Conservation (phyloP, 495 filamentous ascomycete genomes). For the Penicillium angulare region DNA sequence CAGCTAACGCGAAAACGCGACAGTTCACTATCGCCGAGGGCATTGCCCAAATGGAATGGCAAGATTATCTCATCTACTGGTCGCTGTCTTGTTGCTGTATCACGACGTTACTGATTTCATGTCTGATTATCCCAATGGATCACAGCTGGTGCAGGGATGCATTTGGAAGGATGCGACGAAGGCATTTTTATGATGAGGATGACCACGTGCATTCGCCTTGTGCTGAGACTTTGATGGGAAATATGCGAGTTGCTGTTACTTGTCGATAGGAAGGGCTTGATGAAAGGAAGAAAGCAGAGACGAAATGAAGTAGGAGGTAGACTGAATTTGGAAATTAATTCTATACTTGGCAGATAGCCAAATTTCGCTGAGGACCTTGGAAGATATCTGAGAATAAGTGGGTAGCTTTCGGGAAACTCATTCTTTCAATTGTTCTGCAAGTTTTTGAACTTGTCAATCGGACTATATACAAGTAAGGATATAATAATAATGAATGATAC, state of each 20-base stretch:
- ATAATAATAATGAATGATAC: not conserved
- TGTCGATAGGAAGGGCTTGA: not conserved
- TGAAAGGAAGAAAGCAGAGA: not conserved
- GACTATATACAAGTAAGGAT: not conserved
- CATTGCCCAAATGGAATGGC: conserved; percentile 2
- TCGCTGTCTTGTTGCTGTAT: not conserved
- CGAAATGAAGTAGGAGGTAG: too few relatives aligned
- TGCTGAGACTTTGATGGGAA: not conserved
- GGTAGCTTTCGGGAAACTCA: too few relatives aligned
- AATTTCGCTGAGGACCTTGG: too few relatives aligned
- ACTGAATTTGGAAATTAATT: too few relatives aligned
- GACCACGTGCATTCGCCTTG: not conserved
- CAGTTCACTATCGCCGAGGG: not conserved
- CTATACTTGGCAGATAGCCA: too few relatives aligned
- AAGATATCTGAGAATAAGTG: too few relatives aligned
- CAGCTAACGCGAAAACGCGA: too few relatives aligned
- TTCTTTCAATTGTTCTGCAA: too few relatives aligned
- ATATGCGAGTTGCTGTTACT: not conserved
- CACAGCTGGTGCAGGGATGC: conserved; percentile 12
- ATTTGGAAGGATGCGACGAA: conserved; percentile 31
- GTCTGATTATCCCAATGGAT: conserved; percentile 28
- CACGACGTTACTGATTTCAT: conserved; percentile 6
- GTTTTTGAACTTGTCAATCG: too few relatives aligned
- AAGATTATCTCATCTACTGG: not conserved
- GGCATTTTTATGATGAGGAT: not conserved